phyloP scores from a whole-genome alignment of 2,329 filamentous ascomycete genomes.

The Exophiala spinifera region DNA sequence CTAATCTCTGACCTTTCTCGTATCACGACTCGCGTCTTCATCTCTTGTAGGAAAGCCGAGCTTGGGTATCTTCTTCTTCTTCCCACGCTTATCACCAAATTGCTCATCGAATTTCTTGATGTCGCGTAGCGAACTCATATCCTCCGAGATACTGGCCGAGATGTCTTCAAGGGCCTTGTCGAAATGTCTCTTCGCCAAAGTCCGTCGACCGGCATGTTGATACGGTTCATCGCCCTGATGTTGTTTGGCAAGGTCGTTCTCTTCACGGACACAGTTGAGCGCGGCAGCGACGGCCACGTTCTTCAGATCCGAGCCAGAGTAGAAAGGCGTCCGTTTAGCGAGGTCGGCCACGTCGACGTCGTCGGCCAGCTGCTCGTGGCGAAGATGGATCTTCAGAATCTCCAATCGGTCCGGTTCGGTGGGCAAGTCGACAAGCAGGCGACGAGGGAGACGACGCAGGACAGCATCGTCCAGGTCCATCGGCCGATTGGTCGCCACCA shows the following conservation, averaged over 20 bases:
- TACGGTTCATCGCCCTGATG: slow-evolving; percentile 39
- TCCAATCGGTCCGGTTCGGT: slow-evolving; percentile 43
- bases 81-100: slow-evolving; percentile 76
- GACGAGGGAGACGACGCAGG: slow-evolving; percentile 49
- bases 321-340: slow-evolving; percentile 46
- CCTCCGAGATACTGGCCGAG: slow-evolving; percentile 85
- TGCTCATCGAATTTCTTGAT: slow-evolving; percentile 96
- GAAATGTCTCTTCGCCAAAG: slow-evolving; percentile 69
- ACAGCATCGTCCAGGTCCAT: slow-evolving; percentile 77
- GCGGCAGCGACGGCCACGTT: slow-evolving; percentile 52
- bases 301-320: slow-evolving; percentile 54
- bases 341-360: slow-evolving; percentile 44
- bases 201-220: slow-evolving; percentile 66
- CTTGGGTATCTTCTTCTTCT: slow-evolving; percentile 56
- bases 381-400: slow-evolving; percentile 51
- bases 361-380: slow-evolving; percentile 43
- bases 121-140: slow-evolving; percentile 80
- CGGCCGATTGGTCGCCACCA: slow-evolving; percentile 94
- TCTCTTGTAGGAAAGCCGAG: slow-evolving; percentile 50
- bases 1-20: slow-evolving; percentile 40
- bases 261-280: slow-evolving; percentile 47
- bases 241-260: slow-evolving; percentile 37
- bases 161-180: slow-evolving; percentile 84
- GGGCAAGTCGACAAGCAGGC: slow-evolving; percentile 50
- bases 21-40: slow-evolving; percentile 36